Conservation (phyloP, 768 basidiomycete genomes). For the Termitomyces sp. region DNA sequence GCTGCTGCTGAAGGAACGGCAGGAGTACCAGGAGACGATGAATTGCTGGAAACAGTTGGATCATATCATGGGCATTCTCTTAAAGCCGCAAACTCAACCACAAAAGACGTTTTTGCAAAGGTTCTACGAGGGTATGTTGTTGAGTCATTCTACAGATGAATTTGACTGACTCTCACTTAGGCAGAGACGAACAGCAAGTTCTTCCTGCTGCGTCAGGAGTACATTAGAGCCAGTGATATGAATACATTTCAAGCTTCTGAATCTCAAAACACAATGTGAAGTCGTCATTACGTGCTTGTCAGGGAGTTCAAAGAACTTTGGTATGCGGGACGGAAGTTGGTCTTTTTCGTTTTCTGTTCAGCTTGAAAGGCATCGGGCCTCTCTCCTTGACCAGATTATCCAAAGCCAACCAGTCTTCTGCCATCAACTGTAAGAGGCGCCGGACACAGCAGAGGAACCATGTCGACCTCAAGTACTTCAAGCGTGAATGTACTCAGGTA, state of each 20-base stretch:
- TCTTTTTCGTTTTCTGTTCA: not conserved
- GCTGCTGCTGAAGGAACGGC: constrained; percentile 74
- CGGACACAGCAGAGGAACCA: not conserved
- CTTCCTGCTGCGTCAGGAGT: constrained; percentile 62
- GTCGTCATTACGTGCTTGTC: not conserved
- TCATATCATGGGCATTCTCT: constrained; percentile 68
- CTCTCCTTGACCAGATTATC: not conserved
- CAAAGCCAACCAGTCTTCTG: not conserved
- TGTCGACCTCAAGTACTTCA: too few relatives aligned
- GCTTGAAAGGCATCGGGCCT: not conserved
- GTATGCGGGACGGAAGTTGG: not conserved
- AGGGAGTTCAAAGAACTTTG: too few relatives aligned
- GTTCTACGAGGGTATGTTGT: constrained; percentile 71
- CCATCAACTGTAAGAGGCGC: not conserved
- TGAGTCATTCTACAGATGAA: not conserved
- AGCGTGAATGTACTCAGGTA: not conserved
- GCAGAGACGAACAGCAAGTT: constrained; percentile 70
- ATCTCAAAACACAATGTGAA: not conserved
- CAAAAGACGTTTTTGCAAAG: constrained; percentile 72
- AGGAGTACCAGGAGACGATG: constrained; percentile 92
- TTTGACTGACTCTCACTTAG: constrained; percentile 26
- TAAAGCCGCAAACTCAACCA: constrained; percentile 38
- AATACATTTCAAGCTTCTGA: not conserved
- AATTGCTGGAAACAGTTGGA: constrained; percentile 91
- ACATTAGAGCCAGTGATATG: constrained; percentile 1